phyloP scores from a whole-genome alignment of 2,329 filamentous ascomycete genomes.

The Xylariales sp. region DNA sequence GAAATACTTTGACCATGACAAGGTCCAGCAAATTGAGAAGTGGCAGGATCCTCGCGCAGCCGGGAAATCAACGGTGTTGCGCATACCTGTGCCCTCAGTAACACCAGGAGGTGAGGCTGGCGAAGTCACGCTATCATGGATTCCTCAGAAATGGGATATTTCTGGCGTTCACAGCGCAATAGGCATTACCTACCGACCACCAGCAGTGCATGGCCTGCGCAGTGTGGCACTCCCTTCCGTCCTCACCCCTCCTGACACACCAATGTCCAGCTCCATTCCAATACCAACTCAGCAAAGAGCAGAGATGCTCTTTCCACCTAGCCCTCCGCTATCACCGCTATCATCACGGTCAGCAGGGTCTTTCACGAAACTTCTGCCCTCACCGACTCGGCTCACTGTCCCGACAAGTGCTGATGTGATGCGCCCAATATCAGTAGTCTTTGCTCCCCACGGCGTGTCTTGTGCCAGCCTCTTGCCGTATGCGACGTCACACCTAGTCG shows the following conservation, averaged over 20 bases:
- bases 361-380: constrained; percentile 25
- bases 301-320: constrained; percentile 23
- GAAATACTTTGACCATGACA: constrained; percentile 60
- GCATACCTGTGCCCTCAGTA: constrained; percentile 50
- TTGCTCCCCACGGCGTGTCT: constrained; percentile 59
- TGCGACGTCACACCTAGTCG: constrained; percentile 50
- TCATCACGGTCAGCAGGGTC: constrained; percentile 31
- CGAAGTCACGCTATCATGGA: constrained; percentile 67
- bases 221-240: constrained; percentile 7
- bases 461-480: constrained; percentile 52
- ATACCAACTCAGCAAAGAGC: constrained; percentile 9
- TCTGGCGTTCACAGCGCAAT: constrained; percentile 62
- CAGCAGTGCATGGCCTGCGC: constrained; percentile 25
- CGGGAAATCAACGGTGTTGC: constrained; percentile 27
- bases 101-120: constrained; percentile 50
- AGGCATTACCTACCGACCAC: constrained; percentile 67
- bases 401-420: neutral
- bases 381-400: constrained; percentile 12
- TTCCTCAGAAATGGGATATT: constrained; percentile 56
- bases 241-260: constrained; percentile 26
- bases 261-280: constrained; percentile 15
- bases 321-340: constrained; percentile 30
- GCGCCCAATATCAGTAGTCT: constrained; percentile 55
- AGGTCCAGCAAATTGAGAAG: constrained; percentile 37
- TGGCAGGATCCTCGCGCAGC: constrained; percentile 38